Percentiles rank a stretch among this genome's conserved stretches.
Conservation (phyloP, 1,284 basidiomycete species). For the Rhodotorula sp. region DNA sequence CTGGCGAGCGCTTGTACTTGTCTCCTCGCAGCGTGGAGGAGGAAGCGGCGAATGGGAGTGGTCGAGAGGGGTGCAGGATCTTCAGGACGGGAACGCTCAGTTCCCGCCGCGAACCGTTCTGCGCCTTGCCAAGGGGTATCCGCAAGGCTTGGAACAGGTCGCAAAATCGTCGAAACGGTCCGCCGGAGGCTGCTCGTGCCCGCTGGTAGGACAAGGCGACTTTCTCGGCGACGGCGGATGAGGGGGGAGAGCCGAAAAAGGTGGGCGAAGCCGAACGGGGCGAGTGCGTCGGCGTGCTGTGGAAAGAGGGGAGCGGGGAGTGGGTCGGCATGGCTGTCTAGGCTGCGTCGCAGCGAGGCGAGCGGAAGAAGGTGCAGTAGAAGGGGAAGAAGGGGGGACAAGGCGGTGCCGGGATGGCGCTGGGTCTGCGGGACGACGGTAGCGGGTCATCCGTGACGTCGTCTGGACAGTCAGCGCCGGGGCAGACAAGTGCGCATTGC, state of each 20-base stretch:
- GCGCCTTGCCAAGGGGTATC: constrained; percentile 12
- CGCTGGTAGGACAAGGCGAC: constrained; percentile 35
- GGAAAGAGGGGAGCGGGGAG: constrained; percentile 32
- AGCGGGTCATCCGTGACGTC: too few species aligned
- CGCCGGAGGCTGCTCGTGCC: background rate
- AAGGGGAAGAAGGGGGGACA: background rate
- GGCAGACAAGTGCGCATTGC: too few species aligned
- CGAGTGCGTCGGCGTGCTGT: constrained; percentile 24
- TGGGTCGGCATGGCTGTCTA: constrained; percentile 20
- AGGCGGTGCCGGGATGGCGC: background rate
- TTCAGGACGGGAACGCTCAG: constrained; percentile 32
- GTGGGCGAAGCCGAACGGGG: constrained; percentile 16
- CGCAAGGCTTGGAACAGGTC: constrained; percentile 22
- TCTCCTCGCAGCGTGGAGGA: background rate
- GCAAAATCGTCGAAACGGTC: background rate
- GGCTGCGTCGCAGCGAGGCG: background rate
- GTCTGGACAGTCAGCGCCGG: too few species aligned
- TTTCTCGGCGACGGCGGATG: constrained; percentile 34
- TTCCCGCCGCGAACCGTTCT: constrained; percentile 12
- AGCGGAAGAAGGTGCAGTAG: background rate
- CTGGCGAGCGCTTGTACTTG: constrained; percentile 2
- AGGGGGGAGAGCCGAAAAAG: constrained; percentile 8
- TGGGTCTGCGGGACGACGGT: too few species aligned
- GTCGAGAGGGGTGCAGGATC: constrained; percentile 28
- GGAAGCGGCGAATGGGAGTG: constrained; percentile 7